Base-by-base conservation (phyloP, 495 filamentous ascomycete species). In the Podospora sp. region DNA sequence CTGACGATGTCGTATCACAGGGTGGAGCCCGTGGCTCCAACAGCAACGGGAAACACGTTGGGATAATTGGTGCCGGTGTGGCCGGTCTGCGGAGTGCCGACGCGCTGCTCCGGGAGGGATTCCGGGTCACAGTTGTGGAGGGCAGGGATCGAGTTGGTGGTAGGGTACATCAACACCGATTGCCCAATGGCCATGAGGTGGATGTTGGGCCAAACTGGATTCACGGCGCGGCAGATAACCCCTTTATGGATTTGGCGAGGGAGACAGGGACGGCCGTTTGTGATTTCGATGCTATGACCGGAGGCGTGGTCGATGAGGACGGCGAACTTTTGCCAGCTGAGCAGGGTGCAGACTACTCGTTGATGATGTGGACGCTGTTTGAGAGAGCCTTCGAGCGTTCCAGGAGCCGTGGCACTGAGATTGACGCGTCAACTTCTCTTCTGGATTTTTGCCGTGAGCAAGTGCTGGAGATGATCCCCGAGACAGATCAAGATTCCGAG, bases 151-250 rank as follows among this genome's bases (percentile, higher is more conserved):
- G 95, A 29, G 77, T 96, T 63, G 95, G 95, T 11, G 95, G 95
- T 8, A 85, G 94, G 65, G 87, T 96, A 78, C 78, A 79, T 57
- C 85, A 87, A 69, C 72, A 78, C 49, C 73, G 65, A n/a, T 72
- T 86, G 0, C 77, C 82, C 4, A 80, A 80, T 22, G 83, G 80
- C 8, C 80, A 84, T 20, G 66, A 82, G n/a, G 75, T 85, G 14
- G 82, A 84, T 70, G 90, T 92, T 22, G 94, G 94, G 6, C 89
- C 94, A 7, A 98, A 97, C 73, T 97, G 94, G 94, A 96, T 97
- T 26, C 94, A 98, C 76, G 95, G 95, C 40, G 90, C 91, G 0
- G 84, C 88, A 1, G 78, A 90, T 58, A 99, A 97, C 73, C 94
- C 95, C 6, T 94, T 99, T 51, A 76, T 91, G 62, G 85, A 90